These are phyloP conservation scores for Passalora sequoiae DNA, from an alignment of 2,329 filamentous ascomycete species.

Conservation along the genomic window DNA sequence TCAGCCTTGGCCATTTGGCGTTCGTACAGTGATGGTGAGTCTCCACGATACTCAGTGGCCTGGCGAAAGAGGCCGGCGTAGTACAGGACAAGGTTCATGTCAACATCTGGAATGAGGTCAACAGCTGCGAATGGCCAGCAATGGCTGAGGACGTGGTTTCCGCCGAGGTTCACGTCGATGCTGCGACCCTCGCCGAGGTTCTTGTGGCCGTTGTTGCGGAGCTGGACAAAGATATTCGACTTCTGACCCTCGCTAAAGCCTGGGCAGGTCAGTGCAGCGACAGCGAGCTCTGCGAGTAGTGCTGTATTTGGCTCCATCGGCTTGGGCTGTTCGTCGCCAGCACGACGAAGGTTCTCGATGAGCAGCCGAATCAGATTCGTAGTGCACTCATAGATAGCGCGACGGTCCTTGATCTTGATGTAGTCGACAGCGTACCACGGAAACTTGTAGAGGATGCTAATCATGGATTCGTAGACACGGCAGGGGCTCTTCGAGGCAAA, in stretches of 20 bases:
- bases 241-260: constrained; percentile 35
- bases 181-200: constrained; percentile 17
- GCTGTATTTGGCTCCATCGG: constrained; percentile 19
- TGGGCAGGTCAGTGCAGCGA: constrained; percentile 29
- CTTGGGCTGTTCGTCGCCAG: constrained; percentile 11
- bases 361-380: constrained; percentile 24
- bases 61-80: constrained; percentile 26
- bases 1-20: constrained; percentile 14
- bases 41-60: constrained; percentile 11
- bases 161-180: constrained; percentile 26
- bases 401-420: constrained; percentile 46
- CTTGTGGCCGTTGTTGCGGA: constrained; percentile 19
- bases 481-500: constrained; percentile 48
- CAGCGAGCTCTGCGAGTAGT: constrained; percentile 31
- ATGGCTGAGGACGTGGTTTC: constrained; percentile 14
- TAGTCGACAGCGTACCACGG: constrained; percentile 45
- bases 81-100: constrained; percentile 26
- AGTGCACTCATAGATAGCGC: constrained; percentile 39
- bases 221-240: constrained; percentile 16
- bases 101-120: constrained; percentile 19
- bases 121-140: constrained; percentile 33
- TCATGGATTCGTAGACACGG: constrained; percentile 50
- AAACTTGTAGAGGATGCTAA: constrained; percentile 51
- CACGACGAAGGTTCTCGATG: constrained; percentile 20
- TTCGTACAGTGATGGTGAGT: constrained; percentile 14